phyloP scores from a whole-genome alignment of 2,329 filamentous ascomycete genomes.

The Hymenotorrendiella dingleyae region DNA sequence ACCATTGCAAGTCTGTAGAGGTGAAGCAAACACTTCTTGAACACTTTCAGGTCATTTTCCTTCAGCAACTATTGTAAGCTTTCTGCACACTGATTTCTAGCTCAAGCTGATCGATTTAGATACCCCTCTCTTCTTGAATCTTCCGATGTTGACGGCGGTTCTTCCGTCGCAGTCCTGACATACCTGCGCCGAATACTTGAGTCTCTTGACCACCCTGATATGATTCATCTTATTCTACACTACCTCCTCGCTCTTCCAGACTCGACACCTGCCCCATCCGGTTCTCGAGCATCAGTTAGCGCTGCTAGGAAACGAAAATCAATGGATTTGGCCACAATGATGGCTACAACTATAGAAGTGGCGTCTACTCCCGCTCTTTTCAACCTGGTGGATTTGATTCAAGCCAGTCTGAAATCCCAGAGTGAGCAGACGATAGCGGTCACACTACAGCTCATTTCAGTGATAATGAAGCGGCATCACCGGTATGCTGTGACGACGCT shows the following conservation, averaged over 20 bases:
- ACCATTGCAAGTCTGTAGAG: slow-evolving; percentile 87
- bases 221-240: slow-evolving; percentile 88
- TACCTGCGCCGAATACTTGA: slow-evolving; percentile 89
- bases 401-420: slow-evolving; percentile 75
- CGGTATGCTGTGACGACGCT: slow-evolving; percentile 76
- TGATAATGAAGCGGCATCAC: slow-evolving; percentile 82
- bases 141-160: slow-evolving; percentile 93
- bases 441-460: slow-evolving; percentile 79
- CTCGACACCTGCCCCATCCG: slow-evolving; percentile 27
- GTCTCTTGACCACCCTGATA: slow-evolving; percentile 84
- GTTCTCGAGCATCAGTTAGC: slow-evolving; percentile 49
- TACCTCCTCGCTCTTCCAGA: slow-evolving; percentile 83
- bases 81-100: neutral
- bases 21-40: slow-evolving; percentile 90
- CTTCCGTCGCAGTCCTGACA: slow-evolving; percentile 89
- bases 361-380: slow-evolving; percentile 79
- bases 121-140: slow-evolving; percentile 95
- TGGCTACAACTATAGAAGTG: slow-evolving; percentile 67
- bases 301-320: slow-evolving; percentile 79
- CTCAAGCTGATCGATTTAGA: slow-evolving; percentile 39
- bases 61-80: slow-evolving; percentile 83
- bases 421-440: slow-evolving; percentile 88
- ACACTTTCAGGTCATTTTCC: slow-evolving; percentile 93
- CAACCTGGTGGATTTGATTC: slow-evolving; percentile 84
- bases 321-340: slow-evolving; percentile 75